Evolutionary conservation across 768 basidiomycete species (phyloP).

Genomic region (Pleurotus sapidus): DNA sequence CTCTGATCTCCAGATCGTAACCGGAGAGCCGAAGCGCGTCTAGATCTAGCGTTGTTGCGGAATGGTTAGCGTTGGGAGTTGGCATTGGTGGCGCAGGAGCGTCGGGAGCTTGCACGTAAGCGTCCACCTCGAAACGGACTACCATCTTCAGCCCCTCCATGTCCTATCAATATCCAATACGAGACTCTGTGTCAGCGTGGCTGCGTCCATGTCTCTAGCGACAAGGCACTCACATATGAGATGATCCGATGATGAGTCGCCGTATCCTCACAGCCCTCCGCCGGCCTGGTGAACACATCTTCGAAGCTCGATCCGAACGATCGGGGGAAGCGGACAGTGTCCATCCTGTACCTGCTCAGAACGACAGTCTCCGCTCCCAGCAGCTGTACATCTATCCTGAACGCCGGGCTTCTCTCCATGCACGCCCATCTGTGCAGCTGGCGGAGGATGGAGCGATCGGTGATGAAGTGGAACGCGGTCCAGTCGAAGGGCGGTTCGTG

Average conservation of each 20-base stretch:
- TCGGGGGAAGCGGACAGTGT: conserved; percentile 31
- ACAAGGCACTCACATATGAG: conserved; percentile 49
- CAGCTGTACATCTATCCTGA: conserved; percentile 73
- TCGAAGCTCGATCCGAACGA: conserved; percentile 58
- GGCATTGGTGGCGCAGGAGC: conserved; percentile 21
- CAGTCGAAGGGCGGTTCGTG: conserved; percentile 37
- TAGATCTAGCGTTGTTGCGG: conserved; percentile 14
- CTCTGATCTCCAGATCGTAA: conserved; percentile 13
- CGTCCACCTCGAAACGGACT: conserved; percentile 61
- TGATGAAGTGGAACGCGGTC: conserved; percentile 45
- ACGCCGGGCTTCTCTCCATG: conserved; percentile 26
- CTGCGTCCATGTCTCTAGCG: no score
- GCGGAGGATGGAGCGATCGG: conserved; percentile 64
- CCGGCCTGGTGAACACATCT: conserved; percentile 45
- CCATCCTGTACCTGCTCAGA: conserved; percentile 45
- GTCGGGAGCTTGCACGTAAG: conserved; percentile 24
- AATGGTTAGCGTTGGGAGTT: background rate
- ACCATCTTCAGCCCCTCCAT: conserved; percentile 56
- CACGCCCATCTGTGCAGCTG: conserved; percentile 56
- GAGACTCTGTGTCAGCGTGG: background rate
- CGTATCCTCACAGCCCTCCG: conserved; percentile 44
- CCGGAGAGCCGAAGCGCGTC: conserved; percentile 28
- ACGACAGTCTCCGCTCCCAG: conserved; percentile 57
- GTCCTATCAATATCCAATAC: conserved; percentile 35
- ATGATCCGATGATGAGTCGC: conserved; percentile 64